Percentiles rank a stretch among this genome's conserved stretches.
These are phyloP conservation scores for Sugiyamaella qingdaonensis DNA, from an alignment of 805 yeast species.

Conservation along the genomic window DNA sequence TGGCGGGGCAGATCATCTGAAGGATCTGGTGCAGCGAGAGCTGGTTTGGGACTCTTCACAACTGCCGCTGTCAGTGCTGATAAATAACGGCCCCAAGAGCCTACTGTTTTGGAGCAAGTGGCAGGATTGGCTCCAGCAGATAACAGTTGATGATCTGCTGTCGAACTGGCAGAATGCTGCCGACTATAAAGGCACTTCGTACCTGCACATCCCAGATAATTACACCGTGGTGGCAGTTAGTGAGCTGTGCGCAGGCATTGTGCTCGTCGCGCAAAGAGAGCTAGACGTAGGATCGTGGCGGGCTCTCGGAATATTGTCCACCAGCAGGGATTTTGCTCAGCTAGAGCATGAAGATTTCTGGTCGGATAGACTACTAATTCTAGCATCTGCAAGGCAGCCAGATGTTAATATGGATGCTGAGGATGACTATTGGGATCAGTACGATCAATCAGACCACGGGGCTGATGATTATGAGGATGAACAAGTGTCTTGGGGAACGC, in stretches of 20 bases:
- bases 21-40: neutral
- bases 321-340: neutral
- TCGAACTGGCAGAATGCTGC: neutral
- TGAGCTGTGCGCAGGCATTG: neutral
- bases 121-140: neutral
- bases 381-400: neutral
- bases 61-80: neutral
- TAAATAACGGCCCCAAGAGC: neutral
- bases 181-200: neutral
- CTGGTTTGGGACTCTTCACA: neutral
- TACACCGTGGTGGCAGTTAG: neutral
- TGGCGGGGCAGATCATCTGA: neutral
- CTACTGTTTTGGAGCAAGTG: neutral
- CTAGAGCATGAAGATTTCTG: neutral
- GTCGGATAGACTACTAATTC: neutral
- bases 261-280: neutral
- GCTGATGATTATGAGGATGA: neutral
- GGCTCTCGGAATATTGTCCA: neutral
- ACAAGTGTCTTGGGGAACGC: neutral
- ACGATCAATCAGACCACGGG: constrained; percentile 7
- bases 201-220: neutral
- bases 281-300: neutral
- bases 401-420: constrained; percentile 4
- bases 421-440: constrained; percentile 16
- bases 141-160: neutral